phyloP scores from a whole-genome alignment of 2,329 filamentous ascomycete genomes.

The Pseudogymnoascus sp. region DNA sequence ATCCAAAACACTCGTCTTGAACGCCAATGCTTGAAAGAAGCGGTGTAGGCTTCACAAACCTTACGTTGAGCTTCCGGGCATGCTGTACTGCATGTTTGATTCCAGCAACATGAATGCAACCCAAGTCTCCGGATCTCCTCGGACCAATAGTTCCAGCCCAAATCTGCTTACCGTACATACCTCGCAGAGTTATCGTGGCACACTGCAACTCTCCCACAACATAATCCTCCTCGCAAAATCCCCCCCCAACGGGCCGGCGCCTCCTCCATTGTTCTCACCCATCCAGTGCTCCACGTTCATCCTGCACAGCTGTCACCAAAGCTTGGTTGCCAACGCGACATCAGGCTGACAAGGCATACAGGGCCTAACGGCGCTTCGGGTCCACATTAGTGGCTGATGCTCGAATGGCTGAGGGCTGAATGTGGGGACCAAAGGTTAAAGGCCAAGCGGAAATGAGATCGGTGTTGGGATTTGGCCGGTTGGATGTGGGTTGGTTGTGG shows the following conservation, averaged over 20 bases:
- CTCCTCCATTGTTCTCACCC: background rate
- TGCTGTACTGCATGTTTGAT: background rate
- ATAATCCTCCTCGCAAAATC: background rate
- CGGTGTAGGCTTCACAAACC: too few species aligned
- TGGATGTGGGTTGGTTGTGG: background rate
- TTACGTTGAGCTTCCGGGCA: too few species aligned
- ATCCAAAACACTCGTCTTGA: background rate
- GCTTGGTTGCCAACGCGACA: background rate
- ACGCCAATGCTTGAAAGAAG: background rate
- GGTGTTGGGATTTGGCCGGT: background rate
- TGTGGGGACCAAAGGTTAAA: background rate
- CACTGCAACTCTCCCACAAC: background rate
- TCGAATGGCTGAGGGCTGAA: background rate
- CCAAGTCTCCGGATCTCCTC: background rate
- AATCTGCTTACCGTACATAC: background rate
- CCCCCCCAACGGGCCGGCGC: background rate
- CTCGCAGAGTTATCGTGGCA: background rate
- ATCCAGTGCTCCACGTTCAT: background rate
- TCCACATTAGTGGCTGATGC: background rate
- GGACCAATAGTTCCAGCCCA: background rate
- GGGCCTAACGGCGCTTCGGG: background rate
- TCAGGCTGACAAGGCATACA: conserved; percentile 5
- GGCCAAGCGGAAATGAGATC: background rate
- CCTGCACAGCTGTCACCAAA: background rate
- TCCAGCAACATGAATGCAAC: background rate